These are phyloP conservation scores for Debaryomyces sp. DNA, from an alignment of 1,139 yeast species.

Conservation along the genomic window DNA sequence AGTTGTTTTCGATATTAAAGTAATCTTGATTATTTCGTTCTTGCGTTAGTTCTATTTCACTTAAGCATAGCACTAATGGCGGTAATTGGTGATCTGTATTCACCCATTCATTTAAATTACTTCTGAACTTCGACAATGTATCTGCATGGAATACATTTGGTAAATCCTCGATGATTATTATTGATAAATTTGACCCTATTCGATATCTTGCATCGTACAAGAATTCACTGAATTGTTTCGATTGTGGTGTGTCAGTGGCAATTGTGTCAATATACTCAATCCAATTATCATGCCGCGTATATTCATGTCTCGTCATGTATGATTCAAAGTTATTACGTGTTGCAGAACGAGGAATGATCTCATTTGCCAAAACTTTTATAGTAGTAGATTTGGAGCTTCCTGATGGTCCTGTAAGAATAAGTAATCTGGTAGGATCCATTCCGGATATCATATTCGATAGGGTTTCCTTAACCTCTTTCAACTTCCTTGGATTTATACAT, in stretches of 20 bases:
- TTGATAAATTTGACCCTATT: constrained; percentile 43
- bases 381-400: constrained; percentile 83
- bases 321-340: background rate
- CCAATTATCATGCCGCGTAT: constrained; percentile 33
- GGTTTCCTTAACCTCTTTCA: constrained; percentile 54
- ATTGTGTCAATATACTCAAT: constrained; percentile 44
- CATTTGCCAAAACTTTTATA: constrained; percentile 55
- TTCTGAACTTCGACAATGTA: constrained; percentile 59
- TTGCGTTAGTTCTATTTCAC: constrained; percentile 67
- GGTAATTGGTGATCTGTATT: constrained; percentile 51
- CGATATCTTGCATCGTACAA: constrained; percentile 57
- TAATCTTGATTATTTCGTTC: constrained; percentile 26
- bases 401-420: constrained; percentile 82
- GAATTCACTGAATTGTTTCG: constrained; percentile 63
- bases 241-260: constrained; percentile 38
- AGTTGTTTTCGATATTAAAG: constrained; percentile 55
- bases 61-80: constrained; percentile 73
- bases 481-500: constrained; percentile 68
- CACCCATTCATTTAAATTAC: constrained; percentile 60
- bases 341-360: constrained; percentile 25
- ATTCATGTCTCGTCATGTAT: background rate
- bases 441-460: constrained; percentile 41
- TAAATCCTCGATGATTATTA: constrained; percentile 76
- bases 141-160: constrained; percentile 76
- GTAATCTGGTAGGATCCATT: constrained; percentile 38